Conservation (phyloP, 106 monocot genomes). For the Amphibolis antarctica region DNA sequence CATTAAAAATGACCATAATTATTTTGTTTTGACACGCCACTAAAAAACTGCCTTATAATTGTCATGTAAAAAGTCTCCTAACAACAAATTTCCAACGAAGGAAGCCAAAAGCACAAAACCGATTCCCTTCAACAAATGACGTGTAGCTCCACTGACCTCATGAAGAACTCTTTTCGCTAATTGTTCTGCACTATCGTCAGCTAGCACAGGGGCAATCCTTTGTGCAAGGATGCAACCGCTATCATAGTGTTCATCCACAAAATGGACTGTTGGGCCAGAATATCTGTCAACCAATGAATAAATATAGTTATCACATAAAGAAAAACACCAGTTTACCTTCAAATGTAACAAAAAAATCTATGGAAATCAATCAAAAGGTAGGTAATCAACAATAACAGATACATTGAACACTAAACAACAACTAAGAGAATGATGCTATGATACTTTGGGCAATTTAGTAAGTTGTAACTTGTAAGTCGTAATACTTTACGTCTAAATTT, state of each 20-base stretch:
- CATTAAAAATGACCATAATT: not conserved
- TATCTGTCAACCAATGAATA: conserved; percentile 26
- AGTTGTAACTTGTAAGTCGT: no score
- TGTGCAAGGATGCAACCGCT: conserved; percentile 76
- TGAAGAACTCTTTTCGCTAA: conserved; percentile 79
- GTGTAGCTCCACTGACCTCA: conserved; percentile 34
- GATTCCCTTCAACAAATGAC: not conserved
- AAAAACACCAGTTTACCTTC: not conserved
- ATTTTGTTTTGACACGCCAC: no score
- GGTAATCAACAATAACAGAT: no score
- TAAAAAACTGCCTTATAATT: no score
- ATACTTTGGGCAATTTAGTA: no score
- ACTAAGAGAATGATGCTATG: no score
- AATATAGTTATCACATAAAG: not conserved
- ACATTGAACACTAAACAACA: no score
- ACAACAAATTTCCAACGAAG: not conserved
- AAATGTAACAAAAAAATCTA: not conserved
- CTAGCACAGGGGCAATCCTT: conserved; percentile 64
- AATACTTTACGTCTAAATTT: no score
- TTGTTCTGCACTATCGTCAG: conserved; percentile 62
- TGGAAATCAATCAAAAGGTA: not conserved
- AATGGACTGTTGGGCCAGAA: conserved; percentile 89
- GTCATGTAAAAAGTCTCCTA: no score
- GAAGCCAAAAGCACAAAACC: not conserved
- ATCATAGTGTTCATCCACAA: conserved; percentile 93